Percentiles rank a stretch among this genome's conserved stretches.
phyloP scores from a whole-genome alignment of 1,284 basidiomycete genomes.

The Acaromyces ingoldii region DNA sequence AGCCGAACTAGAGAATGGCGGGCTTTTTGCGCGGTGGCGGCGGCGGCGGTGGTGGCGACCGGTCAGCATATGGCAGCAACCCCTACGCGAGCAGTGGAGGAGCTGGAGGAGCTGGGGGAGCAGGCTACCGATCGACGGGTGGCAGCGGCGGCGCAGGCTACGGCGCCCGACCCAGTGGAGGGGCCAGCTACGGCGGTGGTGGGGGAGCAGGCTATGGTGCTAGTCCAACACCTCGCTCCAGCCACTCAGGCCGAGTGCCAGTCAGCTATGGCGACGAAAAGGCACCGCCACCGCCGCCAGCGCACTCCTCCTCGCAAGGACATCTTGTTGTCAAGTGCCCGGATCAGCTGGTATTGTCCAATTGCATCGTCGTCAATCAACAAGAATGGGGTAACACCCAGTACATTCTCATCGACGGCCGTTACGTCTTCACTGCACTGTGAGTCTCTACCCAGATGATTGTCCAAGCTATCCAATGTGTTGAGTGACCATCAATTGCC shows the following conservation, averaged over 20 bases:
- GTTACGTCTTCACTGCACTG: constrained; percentile 42
- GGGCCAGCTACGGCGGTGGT: neutral
- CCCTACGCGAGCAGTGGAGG: neutral
- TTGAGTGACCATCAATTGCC: neutral
- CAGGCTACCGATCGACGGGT: neutral
- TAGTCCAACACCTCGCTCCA: no score
- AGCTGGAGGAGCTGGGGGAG: constrained; percentile 1
- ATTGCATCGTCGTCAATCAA: constrained; percentile 42
- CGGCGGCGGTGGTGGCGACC: neutral
- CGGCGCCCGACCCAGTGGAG: neutral
- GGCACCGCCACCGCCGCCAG: neutral
- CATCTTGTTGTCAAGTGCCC: constrained; percentile 33
- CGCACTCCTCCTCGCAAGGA: neutral
- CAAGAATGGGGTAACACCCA: constrained; percentile 46
- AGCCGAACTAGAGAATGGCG: no score
- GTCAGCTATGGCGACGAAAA: constrained; percentile 3
- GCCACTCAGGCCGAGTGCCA: neutral
- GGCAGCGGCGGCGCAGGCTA: neutral
- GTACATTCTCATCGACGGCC: constrained; percentile 43
- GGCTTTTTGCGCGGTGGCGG: neutral
- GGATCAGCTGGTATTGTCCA: constrained; percentile 31
- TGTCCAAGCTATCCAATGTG: neutral
- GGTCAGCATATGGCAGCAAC: constrained; percentile 1
- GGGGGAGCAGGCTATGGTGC: neutral
- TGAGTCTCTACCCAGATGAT: neutral